Conservation (phyloP, 495 filamentous ascomycete species). For the Xeromyces bisporus region DNA sequence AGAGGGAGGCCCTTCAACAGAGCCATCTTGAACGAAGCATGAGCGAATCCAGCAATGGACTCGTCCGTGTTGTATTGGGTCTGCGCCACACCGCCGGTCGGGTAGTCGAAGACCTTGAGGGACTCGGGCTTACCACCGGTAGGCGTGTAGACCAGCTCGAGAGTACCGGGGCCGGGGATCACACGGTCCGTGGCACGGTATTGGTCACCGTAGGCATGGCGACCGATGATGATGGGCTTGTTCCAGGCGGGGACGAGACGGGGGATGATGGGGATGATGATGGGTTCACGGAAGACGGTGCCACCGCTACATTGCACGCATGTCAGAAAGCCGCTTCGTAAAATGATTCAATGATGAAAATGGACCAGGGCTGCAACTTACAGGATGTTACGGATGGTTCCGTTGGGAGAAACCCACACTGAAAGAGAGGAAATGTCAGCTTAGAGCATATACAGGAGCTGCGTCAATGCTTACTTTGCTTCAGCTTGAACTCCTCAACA, state of each 20-base stretch:
- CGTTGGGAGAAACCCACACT: constrained; percentile 98
- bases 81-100: constrained; percentile 74
- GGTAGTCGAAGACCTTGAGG: constrained; percentile 83
- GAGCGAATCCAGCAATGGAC: constrained; percentile 84
- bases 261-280: constrained; percentile 83
- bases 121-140: constrained; percentile 62
- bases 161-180: constrained; percentile 60
- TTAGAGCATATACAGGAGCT: neutral
- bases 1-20: constrained; percentile 70
- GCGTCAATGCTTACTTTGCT: constrained; percentile 51
- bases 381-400: constrained; percentile 90
- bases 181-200: constrained; percentile 90
- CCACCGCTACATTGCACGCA: constrained; percentile 41
- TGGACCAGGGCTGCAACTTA: constrained; percentile 11
- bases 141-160: constrained; percentile 89
- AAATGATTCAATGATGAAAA: neutral
- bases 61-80: constrained; percentile 97
- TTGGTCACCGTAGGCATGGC: constrained; percentile 97
- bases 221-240: constrained; percentile 95
- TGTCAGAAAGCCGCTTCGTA: neutral
- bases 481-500: constrained; percentile 94
- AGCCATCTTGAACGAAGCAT: constrained; percentile 89
- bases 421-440: constrained; percentile 3
- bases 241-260: constrained; percentile 92
- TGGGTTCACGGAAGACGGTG: constrained; percentile 96